Base-by-base conservation (phyloP, 352 stramenopile species). In the Phytopythium helicoides region DNA sequence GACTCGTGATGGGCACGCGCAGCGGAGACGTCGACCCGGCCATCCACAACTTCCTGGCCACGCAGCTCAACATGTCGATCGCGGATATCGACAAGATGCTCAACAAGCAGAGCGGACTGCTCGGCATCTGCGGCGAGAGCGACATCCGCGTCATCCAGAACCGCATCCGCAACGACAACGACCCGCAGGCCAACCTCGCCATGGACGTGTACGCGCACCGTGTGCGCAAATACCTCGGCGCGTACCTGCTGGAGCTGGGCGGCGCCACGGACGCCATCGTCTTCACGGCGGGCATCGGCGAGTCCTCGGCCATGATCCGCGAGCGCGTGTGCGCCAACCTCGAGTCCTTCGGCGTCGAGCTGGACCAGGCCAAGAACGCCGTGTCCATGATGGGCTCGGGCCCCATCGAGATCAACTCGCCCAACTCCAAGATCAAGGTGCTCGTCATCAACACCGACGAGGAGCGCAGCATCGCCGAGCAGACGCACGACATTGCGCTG, bases 361-460 rank as follows among this genome's bases (percentile, higher is more conserved):
- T 96, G 23, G 86, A 96, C 62, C 55, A 66, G 34, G 60, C 55
- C 16, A 86, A 86, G 68, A 95, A 96, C 60, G 71, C 72, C 11
- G 51, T 58, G 33, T 84, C 75, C 41, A 84, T 74, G 64, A 73
- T 88, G 46, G 78, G 76, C 19, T 66, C 66, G 4, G 77, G 76
- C 10, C 76, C 72, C 9, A 59, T 83, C 22, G 73, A 89, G 58
- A 89, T 91, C 51, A 71, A 92, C 46, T 54, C 71, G 5, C 35
- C 50, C 12, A 60, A 58, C 21, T 77, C 69, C 14, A 76, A 67
- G 52, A 79, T 72, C 33, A 84, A 89, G 52, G 76, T 96, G 36
- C 49, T 96, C 33, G 87, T 94, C 22, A 79, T 96, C 61, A 86
- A 86, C 18, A 96, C 87, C n/a, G 81, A 97, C 60, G 89, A 97